Conservation (phyloP, 1,284 basidiomycete species). For the Pseudozyma hubeiensis region DNA sequence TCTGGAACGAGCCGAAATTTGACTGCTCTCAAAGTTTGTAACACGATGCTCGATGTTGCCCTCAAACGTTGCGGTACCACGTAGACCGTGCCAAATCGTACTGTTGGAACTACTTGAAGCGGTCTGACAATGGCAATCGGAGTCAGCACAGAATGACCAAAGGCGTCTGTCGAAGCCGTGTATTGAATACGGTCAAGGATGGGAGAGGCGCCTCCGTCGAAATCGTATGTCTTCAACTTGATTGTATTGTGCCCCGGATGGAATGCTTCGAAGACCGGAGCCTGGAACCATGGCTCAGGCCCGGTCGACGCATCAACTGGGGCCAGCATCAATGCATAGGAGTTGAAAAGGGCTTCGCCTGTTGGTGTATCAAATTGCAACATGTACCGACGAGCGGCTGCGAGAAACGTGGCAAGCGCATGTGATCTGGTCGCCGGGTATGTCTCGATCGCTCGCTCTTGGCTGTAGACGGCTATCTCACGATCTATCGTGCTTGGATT, state of each 20-base stretch:
- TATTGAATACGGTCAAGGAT: slow-evolving; percentile 8
- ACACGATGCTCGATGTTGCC: neutral
- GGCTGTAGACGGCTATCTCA: neutral
- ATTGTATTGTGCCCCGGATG: neutral
- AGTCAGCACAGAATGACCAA: neutral
- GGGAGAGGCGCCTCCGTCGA: neutral
- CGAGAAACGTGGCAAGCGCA: neutral
- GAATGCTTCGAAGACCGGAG: neutral
- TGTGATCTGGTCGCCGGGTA: neutral
- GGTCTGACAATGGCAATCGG: slow-evolving; percentile 18
- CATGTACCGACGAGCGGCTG: neutral
- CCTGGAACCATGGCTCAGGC: slow-evolving; percentile 11
- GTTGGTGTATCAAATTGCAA: neutral
- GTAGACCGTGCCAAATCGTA: slow-evolving; percentile 3
- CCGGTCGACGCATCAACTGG: neutral
- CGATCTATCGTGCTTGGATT: slow-evolving; percentile 9
- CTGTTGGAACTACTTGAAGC: neutral
- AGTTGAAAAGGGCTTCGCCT: neutral
- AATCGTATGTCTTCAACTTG: neutral
- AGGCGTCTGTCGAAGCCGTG: no score
- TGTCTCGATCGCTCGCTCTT: neutral
- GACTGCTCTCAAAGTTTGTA: neutral
- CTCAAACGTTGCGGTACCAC: neutral
- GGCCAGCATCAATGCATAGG: neutral
- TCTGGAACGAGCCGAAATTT: neutral